phyloP scores from a whole-genome alignment of 2,329 filamentous ascomycete genomes.

The Exophiala aquamarina region DNA sequence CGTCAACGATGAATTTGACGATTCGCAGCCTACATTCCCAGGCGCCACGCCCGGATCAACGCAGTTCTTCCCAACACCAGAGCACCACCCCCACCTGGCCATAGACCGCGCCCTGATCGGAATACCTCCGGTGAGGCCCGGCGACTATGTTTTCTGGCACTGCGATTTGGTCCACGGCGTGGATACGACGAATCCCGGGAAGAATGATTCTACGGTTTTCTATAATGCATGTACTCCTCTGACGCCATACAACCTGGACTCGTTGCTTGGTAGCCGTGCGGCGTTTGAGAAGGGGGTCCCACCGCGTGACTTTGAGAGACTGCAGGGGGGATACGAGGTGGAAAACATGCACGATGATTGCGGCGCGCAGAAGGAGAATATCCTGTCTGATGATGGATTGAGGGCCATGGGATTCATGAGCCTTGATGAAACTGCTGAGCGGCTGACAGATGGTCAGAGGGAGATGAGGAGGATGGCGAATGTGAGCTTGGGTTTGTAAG shows the following conservation, averaged over 20 bases:
- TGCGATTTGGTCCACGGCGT: conserved; percentile 30
- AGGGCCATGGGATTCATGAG: conserved; percentile 20
- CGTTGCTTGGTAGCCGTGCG: conserved; percentile 16
- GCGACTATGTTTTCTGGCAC: conserved; percentile 31
- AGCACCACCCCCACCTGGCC: conserved; percentile 22
- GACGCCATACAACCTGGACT: conserved; percentile 25
- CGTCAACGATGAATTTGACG: conserved; percentile 25
- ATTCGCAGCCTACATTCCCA: conserved; percentile 22
- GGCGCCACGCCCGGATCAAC: conserved; percentile 23
- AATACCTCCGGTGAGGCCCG: conserved; percentile 26
- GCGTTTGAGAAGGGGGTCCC: conserved; percentile 15
- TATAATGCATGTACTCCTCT: conserved; percentile 29
- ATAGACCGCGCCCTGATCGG: conserved; percentile 24
- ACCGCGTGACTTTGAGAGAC: conserved; percentile 21
- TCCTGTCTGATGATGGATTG: conserved; percentile 20
- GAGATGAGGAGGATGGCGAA: conserved; percentile 23
- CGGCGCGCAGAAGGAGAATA: conserved; percentile 21
- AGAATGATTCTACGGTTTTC: conserved; percentile 26
- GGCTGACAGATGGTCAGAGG: conserved; percentile 22
- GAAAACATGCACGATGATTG: conserved; percentile 22
- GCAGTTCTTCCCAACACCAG: conserved; percentile 25
- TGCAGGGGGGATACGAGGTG: conserved; percentile 3
- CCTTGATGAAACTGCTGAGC: conserved; percentile 26
- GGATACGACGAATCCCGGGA: conserved; percentile 26
- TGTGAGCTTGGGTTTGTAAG: conserved; percentile 9